A percentile compares a stretch with the other conserved stretches of the same genome.
phyloP scores from a whole-genome alignment of 2,329 filamentous ascomycete genomes.

The Fusarium annulatum region DNA sequence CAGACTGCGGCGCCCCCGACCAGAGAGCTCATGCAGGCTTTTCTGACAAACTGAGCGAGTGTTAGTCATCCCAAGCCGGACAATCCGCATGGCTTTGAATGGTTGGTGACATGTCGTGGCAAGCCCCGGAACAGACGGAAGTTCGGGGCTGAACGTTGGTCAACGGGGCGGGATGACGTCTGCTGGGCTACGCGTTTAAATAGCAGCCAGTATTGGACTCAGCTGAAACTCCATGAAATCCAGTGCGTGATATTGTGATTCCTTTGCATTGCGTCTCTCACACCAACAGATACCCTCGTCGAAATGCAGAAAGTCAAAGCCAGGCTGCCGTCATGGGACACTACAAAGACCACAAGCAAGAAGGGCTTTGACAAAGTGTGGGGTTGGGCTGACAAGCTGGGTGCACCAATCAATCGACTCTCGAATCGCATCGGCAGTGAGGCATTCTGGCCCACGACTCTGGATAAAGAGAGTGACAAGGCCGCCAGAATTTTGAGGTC shows the following conservation, averaged over 20 bases:
- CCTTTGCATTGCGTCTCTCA: fast-evolving
- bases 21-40: neutral
- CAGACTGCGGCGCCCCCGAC: neutral
- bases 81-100: neutral
- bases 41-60: neutral
- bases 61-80: slow-evolving; percentile 5
- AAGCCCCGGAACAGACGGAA: slow-evolving; percentile 12
- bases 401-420: slow-evolving; percentile 80
- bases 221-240: neutral
- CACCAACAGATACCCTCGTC: fast-evolving
- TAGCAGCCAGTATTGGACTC: neutral
- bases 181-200: slow-evolving; percentile 8
- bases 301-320: slow-evolving; percentile 51
- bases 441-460: slow-evolving; percentile 85
- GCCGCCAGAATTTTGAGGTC: slow-evolving; percentile 84
- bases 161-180: slow-evolving; percentile 17
- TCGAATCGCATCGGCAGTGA: slow-evolving; percentile 84
- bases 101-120: slow-evolving; percentile 2
- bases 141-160: neutral
- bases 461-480: slow-evolving; percentile 91
- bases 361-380: slow-evolving; percentile 81
- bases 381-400: slow-evolving; percentile 61
- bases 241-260: neutral
- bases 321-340: slow-evolving; percentile 61
- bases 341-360: slow-evolving; percentile 66